phyloP scores from a whole-genome alignment of 108 stramenopile genomes.

The Conticribra weissflogii region DNA sequence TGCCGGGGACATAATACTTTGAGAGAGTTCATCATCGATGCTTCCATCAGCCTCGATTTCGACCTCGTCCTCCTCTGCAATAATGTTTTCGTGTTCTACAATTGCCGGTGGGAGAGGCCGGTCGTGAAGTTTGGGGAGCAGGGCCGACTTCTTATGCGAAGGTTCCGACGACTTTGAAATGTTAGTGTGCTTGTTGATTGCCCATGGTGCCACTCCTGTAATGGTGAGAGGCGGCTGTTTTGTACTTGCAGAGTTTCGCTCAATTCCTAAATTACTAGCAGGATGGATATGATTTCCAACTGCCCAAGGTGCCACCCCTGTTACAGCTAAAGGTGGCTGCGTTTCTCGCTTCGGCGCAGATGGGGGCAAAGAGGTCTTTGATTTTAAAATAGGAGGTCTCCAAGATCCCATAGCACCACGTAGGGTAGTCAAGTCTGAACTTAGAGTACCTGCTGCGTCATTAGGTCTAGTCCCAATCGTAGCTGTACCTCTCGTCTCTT shows the following conservation, averaged over 20 bases:
- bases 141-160: constrained; percentile 2
- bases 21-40: background rate
- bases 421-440: constrained; percentile 48
- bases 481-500: constrained; percentile 13
- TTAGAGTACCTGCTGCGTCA: constrained; percentile 2
- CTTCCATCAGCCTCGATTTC: background rate
- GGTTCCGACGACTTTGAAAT: background rate
- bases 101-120: constrained; percentile 1
- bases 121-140: constrained; percentile 18
- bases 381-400: constrained; percentile 52
- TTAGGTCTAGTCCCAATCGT: constrained; percentile 20
- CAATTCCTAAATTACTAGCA: background rate
- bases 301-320: constrained; percentile 86
- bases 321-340: constrained; percentile 66
- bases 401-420: constrained; percentile 72
- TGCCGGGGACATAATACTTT: background rate
- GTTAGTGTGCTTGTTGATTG: constrained; percentile 26
- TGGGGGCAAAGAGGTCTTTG: background rate
- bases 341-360: constrained; percentile 15
- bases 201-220: constrained; percentile 78
- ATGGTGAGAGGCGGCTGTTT: constrained; percentile 59
- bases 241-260: constrained; percentile 2
- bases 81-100: constrained; percentile 3
- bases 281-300: constrained; percentile 23
- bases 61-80: constrained; percentile 19